These are phyloP conservation scores for Solanum tacnaense DNA, from an alignment of 257 asterid genomes.

Conservation along the genomic window DNA sequence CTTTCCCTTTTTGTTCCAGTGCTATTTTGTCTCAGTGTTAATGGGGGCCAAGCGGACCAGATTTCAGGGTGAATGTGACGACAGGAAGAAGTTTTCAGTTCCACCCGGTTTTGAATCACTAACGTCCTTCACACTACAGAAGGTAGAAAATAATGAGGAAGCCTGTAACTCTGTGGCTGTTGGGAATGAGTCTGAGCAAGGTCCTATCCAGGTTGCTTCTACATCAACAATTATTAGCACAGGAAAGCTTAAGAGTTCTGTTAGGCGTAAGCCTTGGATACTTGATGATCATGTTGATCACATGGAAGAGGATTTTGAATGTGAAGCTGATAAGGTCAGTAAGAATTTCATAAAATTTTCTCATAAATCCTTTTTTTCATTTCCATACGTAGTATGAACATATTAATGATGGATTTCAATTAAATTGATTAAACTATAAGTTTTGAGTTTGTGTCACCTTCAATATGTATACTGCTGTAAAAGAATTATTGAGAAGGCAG, in stretches of 20 bases:
- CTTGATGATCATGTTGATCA: slow-evolving; percentile 17
- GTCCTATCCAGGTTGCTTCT: slow-evolving; percentile 1
- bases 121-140: slow-evolving; percentile 44
- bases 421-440: neutral
- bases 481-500: neutral
- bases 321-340: slow-evolving; percentile 28
- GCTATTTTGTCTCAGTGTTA: slow-evolving; percentile 2
- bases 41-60: slow-evolving; percentile 33
- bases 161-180: slow-evolving; percentile 7
- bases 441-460: neutral
- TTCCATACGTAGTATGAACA: neutral
- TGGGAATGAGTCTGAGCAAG: slow-evolving; percentile 8
- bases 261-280: slow-evolving; percentile 39
- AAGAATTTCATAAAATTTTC: slow-evolving; percentile 2
- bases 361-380: neutral
- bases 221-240: slow-evolving; percentile 18
- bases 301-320: slow-evolving; percentile 16
- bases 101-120: slow-evolving; percentile 84
- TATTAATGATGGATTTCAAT: neutral
- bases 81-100: slow-evolving; percentile 16
- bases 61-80: neutral
- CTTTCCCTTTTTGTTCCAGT: neutral
- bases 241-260: slow-evolving; percentile 27
- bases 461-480: neutral
- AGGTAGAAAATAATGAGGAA: slow-evolving; percentile 10